Evolutionary conservation across 352 stramenopile species (phyloP).

Genomic region (Globisporangium paddicum): DNA sequence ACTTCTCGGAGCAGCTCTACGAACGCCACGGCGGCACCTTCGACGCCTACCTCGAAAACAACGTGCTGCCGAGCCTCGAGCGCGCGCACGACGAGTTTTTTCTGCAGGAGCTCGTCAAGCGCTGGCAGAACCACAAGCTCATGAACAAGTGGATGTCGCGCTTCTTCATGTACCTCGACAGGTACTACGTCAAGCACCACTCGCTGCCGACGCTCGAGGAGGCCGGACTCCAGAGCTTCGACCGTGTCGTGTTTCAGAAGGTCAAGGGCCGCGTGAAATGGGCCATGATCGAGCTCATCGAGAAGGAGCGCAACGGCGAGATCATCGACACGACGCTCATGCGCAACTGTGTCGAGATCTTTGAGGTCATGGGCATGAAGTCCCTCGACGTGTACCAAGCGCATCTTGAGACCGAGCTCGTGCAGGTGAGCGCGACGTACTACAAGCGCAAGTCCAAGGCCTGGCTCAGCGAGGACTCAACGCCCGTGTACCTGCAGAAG

Average conservation of each 20-base stretch:
- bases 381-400: constrained; percentile 95
- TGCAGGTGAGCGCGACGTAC: constrained; percentile 91
- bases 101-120: constrained; percentile 95
- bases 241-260: constrained; percentile 80
- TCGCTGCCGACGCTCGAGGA: constrained; percentile 94
- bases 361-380: constrained; percentile 97
- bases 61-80: constrained; percentile 86
- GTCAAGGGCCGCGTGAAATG: constrained; percentile 79
- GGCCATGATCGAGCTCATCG: constrained; percentile 95
- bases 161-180: constrained; percentile 99
- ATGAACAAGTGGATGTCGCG: constrained; percentile 99
- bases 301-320: constrained; percentile 96
- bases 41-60: constrained; percentile 85
- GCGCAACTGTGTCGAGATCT: constrained; percentile 97
- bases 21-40: constrained; percentile 93
- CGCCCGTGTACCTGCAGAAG: constrained; percentile 98
- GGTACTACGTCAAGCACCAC: constrained; percentile 98
- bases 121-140: constrained; percentile 99
- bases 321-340: constrained; percentile 97
- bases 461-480: constrained; percentile 97
- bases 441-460: constrained; percentile 96
- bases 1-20: constrained; percentile 99
- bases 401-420: constrained; percentile 94
- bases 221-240: constrained; percentile 82
- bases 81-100: constrained; percentile 93